These are phyloP conservation scores for Ceratocystis albifundus DNA, from an alignment of 2,329 filamentous ascomycete genomes.

Conservation along the genomic window DNA sequence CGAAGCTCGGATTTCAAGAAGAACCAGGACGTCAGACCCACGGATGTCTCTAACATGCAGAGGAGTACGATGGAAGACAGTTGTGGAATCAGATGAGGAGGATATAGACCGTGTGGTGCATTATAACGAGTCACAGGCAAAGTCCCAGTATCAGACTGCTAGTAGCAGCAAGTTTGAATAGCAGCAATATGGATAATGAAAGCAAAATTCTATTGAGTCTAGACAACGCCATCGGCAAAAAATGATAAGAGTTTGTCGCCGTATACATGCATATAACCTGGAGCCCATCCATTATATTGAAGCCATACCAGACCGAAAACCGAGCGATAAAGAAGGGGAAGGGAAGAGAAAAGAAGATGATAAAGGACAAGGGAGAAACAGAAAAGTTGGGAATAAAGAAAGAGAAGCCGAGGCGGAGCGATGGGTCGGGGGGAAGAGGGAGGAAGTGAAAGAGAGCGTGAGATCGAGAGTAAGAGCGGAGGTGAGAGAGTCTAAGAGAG, in stretches of 20 bases:
- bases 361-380: background rate
- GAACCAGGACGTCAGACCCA: background rate
- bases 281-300: slow-evolving; percentile 3
- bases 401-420: no score
- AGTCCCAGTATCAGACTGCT: background rate
- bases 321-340: background rate
- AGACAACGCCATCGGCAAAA: background rate
- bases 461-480: no score
- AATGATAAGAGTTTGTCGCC: background rate
- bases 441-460: no score
- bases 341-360: background rate
- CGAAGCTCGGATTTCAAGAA: background rate
- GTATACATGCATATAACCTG: background rate
- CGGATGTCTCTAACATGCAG: background rate
- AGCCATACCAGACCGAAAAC: slow-evolving; percentile 3
- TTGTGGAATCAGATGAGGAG: background rate
- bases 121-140: background rate
- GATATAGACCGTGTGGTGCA: background rate
- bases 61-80: background rate
- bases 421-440: no score
- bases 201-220: slow-evolving; percentile 5
- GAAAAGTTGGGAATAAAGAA: background rate
- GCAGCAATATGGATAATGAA: background rate
- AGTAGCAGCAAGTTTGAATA: background rate
- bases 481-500: no score